phyloP scores from a whole-genome alignment of 805 yeast species.

The Kuraishia hungarica region DNA sequence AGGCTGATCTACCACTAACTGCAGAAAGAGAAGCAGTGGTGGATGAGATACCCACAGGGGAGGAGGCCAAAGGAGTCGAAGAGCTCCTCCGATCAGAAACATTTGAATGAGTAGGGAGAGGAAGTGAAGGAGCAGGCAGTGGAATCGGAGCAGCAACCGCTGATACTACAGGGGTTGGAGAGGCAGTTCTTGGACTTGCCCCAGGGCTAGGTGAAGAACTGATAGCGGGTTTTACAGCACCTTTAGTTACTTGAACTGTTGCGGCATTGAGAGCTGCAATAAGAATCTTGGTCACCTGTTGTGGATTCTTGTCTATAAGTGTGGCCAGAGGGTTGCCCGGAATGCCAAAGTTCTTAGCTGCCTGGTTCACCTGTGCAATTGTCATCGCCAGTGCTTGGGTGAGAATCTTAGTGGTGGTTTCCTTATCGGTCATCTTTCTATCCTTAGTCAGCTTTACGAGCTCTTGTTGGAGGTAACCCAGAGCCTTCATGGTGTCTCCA shows the following conservation, averaged over 20 bases:
- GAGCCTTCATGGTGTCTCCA: conserved; percentile 61
- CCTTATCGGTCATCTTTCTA: conserved; percentile 67
- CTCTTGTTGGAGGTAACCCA: conserved; percentile 81
- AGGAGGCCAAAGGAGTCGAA: neutral
- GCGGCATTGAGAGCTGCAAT: conserved; percentile 79
- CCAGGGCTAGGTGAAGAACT: neutral
- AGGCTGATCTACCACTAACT: neutral
- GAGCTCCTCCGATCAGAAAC: neutral
- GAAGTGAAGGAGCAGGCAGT: neutral
- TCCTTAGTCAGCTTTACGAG: conserved; percentile 73
- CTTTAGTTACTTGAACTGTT: conserved; percentile 51
- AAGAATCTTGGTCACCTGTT: conserved; percentile 67
- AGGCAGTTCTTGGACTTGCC: neutral
- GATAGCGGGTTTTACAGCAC: conserved; percentile 12
- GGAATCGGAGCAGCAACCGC: neutral
- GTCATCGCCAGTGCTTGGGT: conserved; percentile 92
- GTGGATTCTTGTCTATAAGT: conserved; percentile 73
- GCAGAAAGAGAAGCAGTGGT: neutral
- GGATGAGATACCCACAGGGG: neutral
- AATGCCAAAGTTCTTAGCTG: conserved; percentile 79
- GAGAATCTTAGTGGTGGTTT: conserved; percentile 73
- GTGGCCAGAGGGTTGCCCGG: conserved; percentile 72
- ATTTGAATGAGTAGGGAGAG: neutral
- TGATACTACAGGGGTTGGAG: neutral
- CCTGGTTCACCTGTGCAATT: conserved; percentile 81